phyloP scores from a whole-genome alignment of 805 yeast species.

The Ogataea saltuana region DNA sequence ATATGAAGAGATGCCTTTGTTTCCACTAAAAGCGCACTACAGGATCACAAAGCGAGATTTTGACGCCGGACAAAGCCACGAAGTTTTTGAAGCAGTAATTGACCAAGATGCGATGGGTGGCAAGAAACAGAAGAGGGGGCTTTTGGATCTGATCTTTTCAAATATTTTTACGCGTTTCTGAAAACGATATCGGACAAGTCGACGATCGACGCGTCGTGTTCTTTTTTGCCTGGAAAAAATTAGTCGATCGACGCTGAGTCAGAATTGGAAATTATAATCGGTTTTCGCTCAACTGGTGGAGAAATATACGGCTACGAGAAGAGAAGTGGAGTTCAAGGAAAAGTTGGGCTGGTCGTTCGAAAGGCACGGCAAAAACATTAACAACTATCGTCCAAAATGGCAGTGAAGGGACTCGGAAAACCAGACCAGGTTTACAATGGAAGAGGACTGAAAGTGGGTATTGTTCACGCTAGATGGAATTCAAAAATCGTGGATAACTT shows the following conservation, averaged over 20 bases:
- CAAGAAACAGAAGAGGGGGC: neutral
- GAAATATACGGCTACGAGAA: constrained; percentile 11
- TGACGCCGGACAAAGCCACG: too few relatives aligned
- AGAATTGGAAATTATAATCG: constrained; percentile 1
- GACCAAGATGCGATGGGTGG: too few relatives aligned
- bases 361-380: too few relatives aligned
- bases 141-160: neutral
- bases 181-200: neutral
- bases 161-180: constrained; percentile 1
- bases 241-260: constrained; percentile 1
- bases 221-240: too few relatives aligned
- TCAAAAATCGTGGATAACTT: constrained; percentile 70
- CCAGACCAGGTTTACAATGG: constrained; percentile 48
- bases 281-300: constrained; percentile 6
- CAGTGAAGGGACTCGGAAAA: constrained; percentile 78
- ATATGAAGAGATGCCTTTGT: too few relatives aligned
- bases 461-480: constrained; percentile 97
- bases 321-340: too few relatives aligned
- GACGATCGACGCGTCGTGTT: constrained; percentile 8
- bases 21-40: too few relatives aligned
- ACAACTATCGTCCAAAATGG: constrained; percentile 53
- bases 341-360: too few relatives aligned
- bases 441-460: constrained; percentile 69
- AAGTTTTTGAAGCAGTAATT: too few relatives aligned
- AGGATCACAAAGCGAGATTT: too few relatives aligned